Percentiles rank a stretch among this genome's conserved stretches.
Evolutionary conservation across 2,329 filamentous ascomycete genomes (phyloP).

Genomic region (Phialophora expanda): DNA sequence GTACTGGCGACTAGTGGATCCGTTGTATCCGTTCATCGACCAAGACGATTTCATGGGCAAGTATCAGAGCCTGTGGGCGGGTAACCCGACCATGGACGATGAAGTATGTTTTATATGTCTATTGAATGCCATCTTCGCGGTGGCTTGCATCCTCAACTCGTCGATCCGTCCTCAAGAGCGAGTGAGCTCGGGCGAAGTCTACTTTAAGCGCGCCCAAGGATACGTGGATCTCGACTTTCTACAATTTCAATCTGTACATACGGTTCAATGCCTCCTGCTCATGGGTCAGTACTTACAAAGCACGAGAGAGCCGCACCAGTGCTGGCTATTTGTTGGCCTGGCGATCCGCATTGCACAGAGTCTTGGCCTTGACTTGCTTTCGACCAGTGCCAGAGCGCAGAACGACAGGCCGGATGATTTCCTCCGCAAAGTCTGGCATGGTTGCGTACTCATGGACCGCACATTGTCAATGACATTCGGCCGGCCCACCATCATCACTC

Average conservation of each 20-base stretch:
- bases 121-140: slow-evolving; percentile 55
- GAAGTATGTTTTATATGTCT: slow-evolving; percentile 54
- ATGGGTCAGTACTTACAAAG: slow-evolving; percentile 59
- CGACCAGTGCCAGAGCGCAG: slow-evolving; percentile 43
- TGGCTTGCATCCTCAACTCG: slow-evolving; percentile 54
- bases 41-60: slow-evolving; percentile 45
- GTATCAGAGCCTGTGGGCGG: slow-evolving; percentile 46
- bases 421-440: slow-evolving; percentile 43
- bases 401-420: slow-evolving; percentile 41
- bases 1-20: slow-evolving; percentile 17
- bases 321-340: slow-evolving; percentile 57
- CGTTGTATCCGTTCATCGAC: slow-evolving; percentile 40
- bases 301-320: slow-evolving; percentile 55
- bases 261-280: slow-evolving; percentile 56
- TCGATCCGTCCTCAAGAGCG: slow-evolving; percentile 48
- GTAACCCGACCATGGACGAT: slow-evolving; percentile 39
- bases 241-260: slow-evolving; percentile 51
- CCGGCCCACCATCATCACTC: slow-evolving; percentile 25
- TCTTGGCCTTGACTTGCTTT: slow-evolving; percentile 53
- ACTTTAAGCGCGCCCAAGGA: slow-evolving; percentile 52
- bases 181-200: slow-evolving; percentile 50
- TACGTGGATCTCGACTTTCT: slow-evolving; percentile 49
- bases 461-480: slow-evolving; percentile 31
- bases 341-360: slow-evolving; percentile 57
- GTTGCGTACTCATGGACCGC: slow-evolving; percentile 47